Conservation (phyloP, 495 filamentous ascomycete species). For the Podospora conica region DNA sequence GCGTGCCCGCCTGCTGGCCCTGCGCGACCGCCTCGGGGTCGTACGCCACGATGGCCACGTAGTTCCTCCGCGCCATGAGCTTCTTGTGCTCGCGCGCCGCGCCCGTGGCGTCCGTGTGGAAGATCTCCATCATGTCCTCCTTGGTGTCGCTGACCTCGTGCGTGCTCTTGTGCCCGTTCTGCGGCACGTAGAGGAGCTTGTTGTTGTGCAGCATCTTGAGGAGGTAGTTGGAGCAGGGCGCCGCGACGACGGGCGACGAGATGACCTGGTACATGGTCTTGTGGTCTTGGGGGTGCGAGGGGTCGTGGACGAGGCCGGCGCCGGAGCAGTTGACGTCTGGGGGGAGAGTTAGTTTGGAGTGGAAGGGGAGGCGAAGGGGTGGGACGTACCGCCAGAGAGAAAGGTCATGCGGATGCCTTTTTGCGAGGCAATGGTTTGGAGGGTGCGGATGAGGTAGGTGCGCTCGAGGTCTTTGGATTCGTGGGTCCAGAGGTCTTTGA, state of each 20-base stretch:
- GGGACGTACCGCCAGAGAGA: conserved; percentile 64
- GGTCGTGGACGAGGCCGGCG: conserved; percentile 92
- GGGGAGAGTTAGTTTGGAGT: conserved; percentile 5
- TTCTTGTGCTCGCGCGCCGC: conserved; percentile 72
- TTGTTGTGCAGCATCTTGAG: conserved; percentile 88
- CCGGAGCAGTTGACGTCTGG: conserved; percentile 85
- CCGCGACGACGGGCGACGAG: conserved; percentile 82
- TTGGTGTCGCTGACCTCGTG: conserved; percentile 76
- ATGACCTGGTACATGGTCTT: conserved; percentile 99
- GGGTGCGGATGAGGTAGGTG: conserved; percentile 90
- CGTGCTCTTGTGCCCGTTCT: conserved; percentile 77
- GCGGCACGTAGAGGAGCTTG: conserved; percentile 82
- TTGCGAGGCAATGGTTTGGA: conserved; percentile 90
- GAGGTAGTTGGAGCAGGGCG: conserved; percentile 74
- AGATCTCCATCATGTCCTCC: conserved; percentile 99
- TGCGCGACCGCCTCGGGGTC: conserved; percentile 72
- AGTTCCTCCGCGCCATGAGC: conserved; percentile 88
- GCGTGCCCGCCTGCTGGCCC: conserved; percentile 32
- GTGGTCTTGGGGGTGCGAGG: conserved; percentile 80
- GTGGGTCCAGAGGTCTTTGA: conserved; percentile 96
- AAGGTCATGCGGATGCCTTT: conserved; percentile 96
- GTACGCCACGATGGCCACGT: conserved; percentile 88
- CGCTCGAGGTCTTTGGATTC: conserved; percentile 95
- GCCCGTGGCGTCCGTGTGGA: conserved; percentile 82
- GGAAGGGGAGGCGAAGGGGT: not conserved